Evolutionary conservation across 768 basidiomycete genomes (phyloP).

Genomic region (Daedaleopsis nitida): DNA sequence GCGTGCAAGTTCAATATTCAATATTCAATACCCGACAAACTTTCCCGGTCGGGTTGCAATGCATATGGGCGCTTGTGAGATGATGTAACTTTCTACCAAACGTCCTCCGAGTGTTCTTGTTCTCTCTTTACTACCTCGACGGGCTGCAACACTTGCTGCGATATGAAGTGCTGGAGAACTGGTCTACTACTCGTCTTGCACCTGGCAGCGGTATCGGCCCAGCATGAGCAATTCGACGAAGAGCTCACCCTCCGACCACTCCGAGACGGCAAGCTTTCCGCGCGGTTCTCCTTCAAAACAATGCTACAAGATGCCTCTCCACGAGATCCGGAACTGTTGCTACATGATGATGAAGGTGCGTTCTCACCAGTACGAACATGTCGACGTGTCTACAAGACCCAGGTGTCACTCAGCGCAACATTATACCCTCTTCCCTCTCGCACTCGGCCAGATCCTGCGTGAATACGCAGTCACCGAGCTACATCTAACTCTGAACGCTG

Average conservation of each 20-base stretch:
- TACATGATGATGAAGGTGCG: conserved; percentile 50
- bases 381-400: background rate
- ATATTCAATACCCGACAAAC: too few relatives aligned
- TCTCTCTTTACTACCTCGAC: too few relatives aligned
- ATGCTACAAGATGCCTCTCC: conserved; percentile 54
- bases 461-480: conserved; percentile 87
- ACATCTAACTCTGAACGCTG: conserved; percentile 87
- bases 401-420: conserved; percentile 63
- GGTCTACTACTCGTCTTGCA: conserved; percentile 8
- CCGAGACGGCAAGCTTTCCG: conserved; percentile 78
- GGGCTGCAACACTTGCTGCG: too few relatives aligned
- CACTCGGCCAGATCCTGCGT: conserved; percentile 83
- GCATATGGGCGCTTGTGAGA: too few relatives aligned
- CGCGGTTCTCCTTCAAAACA: conserved; percentile 81
- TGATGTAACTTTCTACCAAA: too few relatives aligned
- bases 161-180: conserved; percentile 6
- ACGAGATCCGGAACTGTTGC: conserved; percentile 53
- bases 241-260: conserved; percentile 59
- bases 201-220: conserved; percentile 10
- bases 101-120: too few relatives aligned
- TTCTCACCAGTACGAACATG: conserved; percentile 14
- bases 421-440: conserved; percentile 83
- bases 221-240: conserved; percentile 55
- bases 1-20: too few relatives aligned
- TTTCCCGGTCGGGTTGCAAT: too few relatives aligned